Conservation (phyloP, 306 rosid genomes). For the Quercus suber region DNA sequence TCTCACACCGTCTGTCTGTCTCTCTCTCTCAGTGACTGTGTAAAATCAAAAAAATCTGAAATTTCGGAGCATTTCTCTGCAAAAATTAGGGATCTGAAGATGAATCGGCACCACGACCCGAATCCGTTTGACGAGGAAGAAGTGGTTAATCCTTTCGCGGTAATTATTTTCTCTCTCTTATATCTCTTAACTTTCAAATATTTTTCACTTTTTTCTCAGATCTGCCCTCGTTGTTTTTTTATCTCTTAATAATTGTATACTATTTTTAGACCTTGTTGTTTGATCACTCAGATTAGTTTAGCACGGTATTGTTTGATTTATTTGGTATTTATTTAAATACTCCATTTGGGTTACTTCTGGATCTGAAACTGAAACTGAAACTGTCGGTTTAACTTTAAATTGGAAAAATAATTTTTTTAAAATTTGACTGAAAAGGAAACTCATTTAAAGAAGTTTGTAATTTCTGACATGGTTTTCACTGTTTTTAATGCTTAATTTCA, state of each 20-base stretch:
- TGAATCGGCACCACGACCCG: slow-evolving; percentile 92
- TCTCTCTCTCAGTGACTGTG: slow-evolving; percentile 1
- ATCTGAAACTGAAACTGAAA: no score
- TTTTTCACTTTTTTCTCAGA: slow-evolving; percentile 31
- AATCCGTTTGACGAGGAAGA: slow-evolving; percentile 92
- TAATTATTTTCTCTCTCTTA: slow-evolving; percentile 25
- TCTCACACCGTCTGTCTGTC: neutral
- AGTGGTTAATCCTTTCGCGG: slow-evolving; percentile 97
- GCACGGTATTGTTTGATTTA: no score
- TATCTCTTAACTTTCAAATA: neutral
- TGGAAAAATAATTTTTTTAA: no score
- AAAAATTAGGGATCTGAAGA: slow-evolving; percentile 51
- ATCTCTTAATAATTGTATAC: neutral
- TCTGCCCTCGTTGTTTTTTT: slow-evolving; percentile 16
- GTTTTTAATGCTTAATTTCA: no score
- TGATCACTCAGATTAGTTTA: neutral
- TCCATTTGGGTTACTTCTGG: no score
- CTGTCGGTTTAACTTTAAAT: no score
- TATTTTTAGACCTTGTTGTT: neutral
- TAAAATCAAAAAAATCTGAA: neutral
- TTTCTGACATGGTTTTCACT: no score
- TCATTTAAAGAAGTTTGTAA: no score
- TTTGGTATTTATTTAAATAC: no score
- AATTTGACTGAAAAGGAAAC: no score
- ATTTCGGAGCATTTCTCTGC: slow-evolving; percentile 30